Conservation (phyloP, 805 yeast genomes). For the Kazachstania viticola region DNA sequence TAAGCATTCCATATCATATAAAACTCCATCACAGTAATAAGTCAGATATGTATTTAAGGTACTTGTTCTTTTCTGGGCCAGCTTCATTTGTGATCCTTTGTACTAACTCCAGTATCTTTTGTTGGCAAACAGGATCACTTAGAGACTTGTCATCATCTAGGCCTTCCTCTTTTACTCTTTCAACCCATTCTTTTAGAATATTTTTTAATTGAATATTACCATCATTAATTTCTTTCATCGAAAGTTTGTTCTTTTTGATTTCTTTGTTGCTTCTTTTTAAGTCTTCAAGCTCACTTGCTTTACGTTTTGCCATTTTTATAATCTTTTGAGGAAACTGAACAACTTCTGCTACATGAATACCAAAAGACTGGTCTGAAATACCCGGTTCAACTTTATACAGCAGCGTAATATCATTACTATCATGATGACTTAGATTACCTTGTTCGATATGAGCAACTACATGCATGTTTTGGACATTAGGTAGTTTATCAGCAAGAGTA, state of each 20-base stretch:
- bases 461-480: slow-evolving; percentile 69
- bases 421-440: slow-evolving; percentile 18
- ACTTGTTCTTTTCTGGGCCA: slow-evolving; percentile 7
- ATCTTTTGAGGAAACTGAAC: slow-evolving; percentile 89
- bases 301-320: slow-evolving; percentile 88
- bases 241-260: slow-evolving; percentile 39
- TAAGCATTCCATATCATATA: too few relatives aligned
- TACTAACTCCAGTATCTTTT: slow-evolving; percentile 15
- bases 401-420: slow-evolving; percentile 63
- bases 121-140: slow-evolving; percentile 27
- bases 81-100: slow-evolving; percentile 9
- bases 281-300: slow-evolving; percentile 77
- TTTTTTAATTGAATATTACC: slow-evolving; percentile 41
- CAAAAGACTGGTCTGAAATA: slow-evolving; percentile 91
- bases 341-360: slow-evolving; percentile 94
- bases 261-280: slow-evolving; percentile 32
- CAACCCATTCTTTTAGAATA: slow-evolving; percentile 45
- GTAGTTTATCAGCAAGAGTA: slow-evolving; percentile 49
- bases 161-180: slow-evolving; percentile 27
- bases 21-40: slow-evolving; percentile 5
- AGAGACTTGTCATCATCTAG: slow-evolving; percentile 13
- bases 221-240: slow-evolving; percentile 34
- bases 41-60: slow-evolving; percentile 13
- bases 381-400: slow-evolving; percentile 93
- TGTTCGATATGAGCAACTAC: slow-evolving; percentile 84